Evolutionary conservation across 352 stramenopile species (phyloP).

Genomic region (Globisporangium apiculatum): DNA sequence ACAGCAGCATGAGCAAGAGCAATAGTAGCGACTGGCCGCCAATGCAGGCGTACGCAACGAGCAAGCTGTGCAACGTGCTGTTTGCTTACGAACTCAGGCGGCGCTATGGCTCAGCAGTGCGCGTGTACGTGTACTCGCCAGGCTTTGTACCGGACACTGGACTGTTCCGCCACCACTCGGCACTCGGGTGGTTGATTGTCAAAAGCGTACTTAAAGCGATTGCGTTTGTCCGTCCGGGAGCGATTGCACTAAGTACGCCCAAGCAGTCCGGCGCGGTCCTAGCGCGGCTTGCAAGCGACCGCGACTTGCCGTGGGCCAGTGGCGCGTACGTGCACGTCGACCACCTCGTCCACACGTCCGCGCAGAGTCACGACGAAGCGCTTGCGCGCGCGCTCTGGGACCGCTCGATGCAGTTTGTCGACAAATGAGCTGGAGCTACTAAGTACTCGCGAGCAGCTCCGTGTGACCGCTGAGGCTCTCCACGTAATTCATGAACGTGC

Average conservation of each 20-base stretch:
- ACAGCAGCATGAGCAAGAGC: neutral
- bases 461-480: no score
- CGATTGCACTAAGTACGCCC: constrained; percentile 20
- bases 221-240: constrained; percentile 12
- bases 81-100: constrained; percentile 34
- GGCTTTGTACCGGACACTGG: constrained; percentile 29
- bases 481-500: no score
- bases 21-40: constrained; percentile 4
- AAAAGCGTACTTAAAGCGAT: constrained; percentile 23
- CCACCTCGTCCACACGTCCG: constrained; percentile 24
- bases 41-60: constrained; percentile 23
- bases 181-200: constrained; percentile 17
- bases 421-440: neutral
- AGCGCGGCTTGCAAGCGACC: constrained; percentile 24
- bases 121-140: constrained; percentile 30
- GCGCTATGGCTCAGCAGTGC: constrained; percentile 14
- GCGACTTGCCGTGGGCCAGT: constrained; percentile 22
- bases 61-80: constrained; percentile 38
- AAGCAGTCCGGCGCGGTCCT: constrained; percentile 26
- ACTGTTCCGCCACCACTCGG: constrained; percentile 29
- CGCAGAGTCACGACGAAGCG: constrained; percentile 21
- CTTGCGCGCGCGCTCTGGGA: constrained; percentile 25
- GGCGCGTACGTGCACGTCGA: constrained; percentile 30
- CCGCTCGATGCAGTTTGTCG: constrained; percentile 13
- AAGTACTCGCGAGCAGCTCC: no score